Evolutionary conservation across 1,284 basidiomycete genomes (phyloP).

Genomic region (Afroboletus lepidellus): DNA sequence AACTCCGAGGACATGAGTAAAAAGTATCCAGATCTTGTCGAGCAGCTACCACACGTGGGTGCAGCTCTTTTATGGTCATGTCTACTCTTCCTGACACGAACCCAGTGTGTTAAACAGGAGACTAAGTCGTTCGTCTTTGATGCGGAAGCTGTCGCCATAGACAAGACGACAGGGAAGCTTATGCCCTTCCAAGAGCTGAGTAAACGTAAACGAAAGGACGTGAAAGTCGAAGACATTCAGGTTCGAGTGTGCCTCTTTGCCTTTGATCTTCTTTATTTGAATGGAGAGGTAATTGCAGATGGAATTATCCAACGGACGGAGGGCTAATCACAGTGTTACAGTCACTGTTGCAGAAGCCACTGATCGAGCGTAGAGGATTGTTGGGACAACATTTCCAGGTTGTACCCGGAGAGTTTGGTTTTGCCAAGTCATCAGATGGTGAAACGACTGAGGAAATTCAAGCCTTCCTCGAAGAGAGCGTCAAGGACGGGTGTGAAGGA

Average conservation of each 20-base stretch:
- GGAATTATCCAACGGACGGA: background rate
- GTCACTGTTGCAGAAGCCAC: conserved; percentile 65
- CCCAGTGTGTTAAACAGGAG: conserved; percentile 78
- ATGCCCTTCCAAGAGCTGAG: conserved; percentile 98
- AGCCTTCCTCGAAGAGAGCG: conserved; percentile 90
- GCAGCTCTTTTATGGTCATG: background rate
- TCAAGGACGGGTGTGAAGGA: conserved; percentile 98
- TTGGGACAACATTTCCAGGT: conserved; percentile 79
- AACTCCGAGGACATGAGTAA: conserved; percentile 99
- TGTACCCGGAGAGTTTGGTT: conserved; percentile 89
- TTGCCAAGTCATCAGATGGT: conserved; percentile 88
- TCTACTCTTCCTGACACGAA: conserved; percentile 8
- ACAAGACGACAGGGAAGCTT: conserved; percentile 78
- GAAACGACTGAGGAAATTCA: conserved; percentile 94
- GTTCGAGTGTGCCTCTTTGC: conserved; percentile 94
- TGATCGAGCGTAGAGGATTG: conserved; percentile 75
- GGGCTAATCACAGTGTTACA: conserved; percentile 27
- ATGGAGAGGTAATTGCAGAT: conserved; percentile 74
- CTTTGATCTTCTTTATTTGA: conserved; percentile 93
- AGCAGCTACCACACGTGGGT: conserved; percentile 83
- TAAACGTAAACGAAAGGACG: conserved; percentile 94
- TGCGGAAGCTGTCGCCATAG: conserved; percentile 95
- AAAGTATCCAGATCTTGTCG: conserved; percentile 97
- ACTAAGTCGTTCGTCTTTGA: conserved; percentile 93
- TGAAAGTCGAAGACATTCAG: conserved; percentile 94